A percentile compares a stretch with the other conserved stretches of the same genome.
These are phyloP conservation scores for Pythium brassicae DNA, from an alignment of 352 stramenopile genomes.

Conservation along the genomic window DNA sequence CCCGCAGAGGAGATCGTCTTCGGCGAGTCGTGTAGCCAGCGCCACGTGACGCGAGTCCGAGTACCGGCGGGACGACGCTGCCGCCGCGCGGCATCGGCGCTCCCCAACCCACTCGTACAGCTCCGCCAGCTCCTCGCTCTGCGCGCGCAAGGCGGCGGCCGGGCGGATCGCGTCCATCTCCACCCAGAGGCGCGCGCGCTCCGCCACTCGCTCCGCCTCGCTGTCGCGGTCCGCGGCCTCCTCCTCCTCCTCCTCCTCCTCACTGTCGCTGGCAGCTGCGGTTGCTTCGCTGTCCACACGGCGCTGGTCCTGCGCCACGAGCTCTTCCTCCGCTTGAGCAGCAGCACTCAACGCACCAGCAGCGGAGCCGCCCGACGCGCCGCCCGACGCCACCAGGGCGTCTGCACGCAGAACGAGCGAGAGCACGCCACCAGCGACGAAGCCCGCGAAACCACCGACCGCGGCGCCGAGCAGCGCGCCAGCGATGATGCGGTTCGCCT, in stretches of 20 bases:
- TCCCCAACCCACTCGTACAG: conserved; percentile 49
- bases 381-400: conserved; percentile 39
- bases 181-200: conserved; percentile 39
- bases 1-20: conserved; percentile 67
- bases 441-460: conserved; percentile 50
- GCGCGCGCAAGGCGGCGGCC: conserved; percentile 15
- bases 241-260: conserved; percentile 4
- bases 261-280: not conserved
- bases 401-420: conserved; percentile 63
- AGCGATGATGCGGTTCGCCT: conserved; percentile 56
- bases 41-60: conserved; percentile 42
- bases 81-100: conserved; percentile 23
- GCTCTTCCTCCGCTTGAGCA: not conserved
- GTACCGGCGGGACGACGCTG: conserved; percentile 37
- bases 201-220: conserved; percentile 7
- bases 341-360: not conserved
- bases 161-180: conserved; percentile 18
- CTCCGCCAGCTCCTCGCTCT: conserved; percentile 31
- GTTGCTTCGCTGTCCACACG: conserved; percentile 1
- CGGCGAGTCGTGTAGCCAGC: conserved; percentile 42
- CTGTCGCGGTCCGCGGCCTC: not conserved
- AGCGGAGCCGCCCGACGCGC: conserved; percentile 1
- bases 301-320: not conserved
- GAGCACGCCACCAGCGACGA: conserved; percentile 53
- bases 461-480: conserved; percentile 55